Evolutionary conservation across 2,329 filamentous ascomycete genomes (phyloP).

Genomic region (Teratosphaeria viscida): DNA sequence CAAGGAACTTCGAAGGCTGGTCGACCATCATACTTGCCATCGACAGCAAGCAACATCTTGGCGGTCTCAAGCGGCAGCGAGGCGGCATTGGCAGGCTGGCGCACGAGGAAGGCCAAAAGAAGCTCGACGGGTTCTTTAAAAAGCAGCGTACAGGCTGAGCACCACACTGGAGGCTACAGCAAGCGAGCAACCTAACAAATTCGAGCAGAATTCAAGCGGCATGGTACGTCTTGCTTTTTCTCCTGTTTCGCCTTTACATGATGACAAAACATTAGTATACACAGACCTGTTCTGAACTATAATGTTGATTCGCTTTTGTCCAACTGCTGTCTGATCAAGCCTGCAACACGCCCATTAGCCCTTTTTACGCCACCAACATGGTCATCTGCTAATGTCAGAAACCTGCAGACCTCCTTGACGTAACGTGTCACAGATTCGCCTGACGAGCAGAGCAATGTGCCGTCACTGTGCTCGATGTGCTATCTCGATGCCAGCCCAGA

Average conservation of each 20-base stretch:
- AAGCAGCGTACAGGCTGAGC: slow-evolving; percentile 16
- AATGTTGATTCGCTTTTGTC: slow-evolving; percentile 23
- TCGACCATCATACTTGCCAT: slow-evolving; percentile 47
- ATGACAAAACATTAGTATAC: slow-evolving; percentile 21
- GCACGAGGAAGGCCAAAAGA: slow-evolving; percentile 66
- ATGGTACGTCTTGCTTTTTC: neutral
- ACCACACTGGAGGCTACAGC: neutral
- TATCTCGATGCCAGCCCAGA: no score
- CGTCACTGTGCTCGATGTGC: no score
- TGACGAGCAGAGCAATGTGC: no score
- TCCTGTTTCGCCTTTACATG: slow-evolving; percentile 1
- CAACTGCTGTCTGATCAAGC: slow-evolving; percentile 25
- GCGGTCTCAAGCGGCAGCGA: slow-evolving; percentile 63
- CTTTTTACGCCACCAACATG: neutral
- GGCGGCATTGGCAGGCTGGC: slow-evolving; percentile 72
- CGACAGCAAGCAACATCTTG: slow-evolving; percentile 63
- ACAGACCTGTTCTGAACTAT: slow-evolving; percentile 25
- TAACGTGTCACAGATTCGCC: no score
- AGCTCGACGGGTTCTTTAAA: slow-evolving; percentile 68
- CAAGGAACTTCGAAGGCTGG: slow-evolving; percentile 27
- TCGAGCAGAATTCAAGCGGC: neutral
- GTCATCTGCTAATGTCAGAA: neutral
- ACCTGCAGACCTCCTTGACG: neutral
- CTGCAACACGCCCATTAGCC: neutral
- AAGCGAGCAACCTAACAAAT: neutral